A percentile compares a stretch with the other conserved stretches of the same genome.
Conservation (phyloP, 2,329 filamentous ascomycete genomes). For the Incumbomyces lentus region DNA sequence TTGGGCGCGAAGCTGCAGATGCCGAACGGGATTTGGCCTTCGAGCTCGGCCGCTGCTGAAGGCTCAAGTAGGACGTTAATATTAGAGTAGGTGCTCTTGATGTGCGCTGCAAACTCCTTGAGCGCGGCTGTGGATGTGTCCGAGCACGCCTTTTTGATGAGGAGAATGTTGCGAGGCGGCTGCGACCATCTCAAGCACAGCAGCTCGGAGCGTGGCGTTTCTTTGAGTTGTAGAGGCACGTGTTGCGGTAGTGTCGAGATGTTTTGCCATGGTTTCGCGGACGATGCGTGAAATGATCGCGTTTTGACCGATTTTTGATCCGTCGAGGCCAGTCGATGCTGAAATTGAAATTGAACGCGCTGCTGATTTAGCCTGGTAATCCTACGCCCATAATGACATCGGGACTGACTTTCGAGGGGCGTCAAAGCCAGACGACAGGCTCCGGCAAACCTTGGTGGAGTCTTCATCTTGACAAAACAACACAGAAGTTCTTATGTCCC, state of each 20-base stretch:
- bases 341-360: background rate
- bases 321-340: too few species aligned
- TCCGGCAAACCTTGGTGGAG: background rate
- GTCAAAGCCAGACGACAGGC: background rate
- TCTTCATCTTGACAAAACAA: background rate
- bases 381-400: too few species aligned
- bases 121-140: slow-evolving; percentile 45
- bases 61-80: slow-evolving; percentile 77
- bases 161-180: slow-evolving; percentile 57
- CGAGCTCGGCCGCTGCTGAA: slow-evolving; percentile 60
- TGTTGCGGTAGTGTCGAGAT: slow-evolving; percentile 1
- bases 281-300: slow-evolving; percentile 1
- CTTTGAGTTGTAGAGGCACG: slow-evolving; percentile 8
- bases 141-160: slow-evolving; percentile 57
- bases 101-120: slow-evolving; percentile 56
- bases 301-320: background rate
- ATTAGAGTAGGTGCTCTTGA: slow-evolving; percentile 67
- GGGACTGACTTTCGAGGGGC: too few species aligned
- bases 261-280: background rate
- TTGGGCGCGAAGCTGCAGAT: slow-evolving; percentile 2
- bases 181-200: slow-evolving; percentile 58
- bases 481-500: background rate
- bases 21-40: slow-evolving; percentile 30
- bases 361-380: too few species aligned
- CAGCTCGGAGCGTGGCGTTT: slow-evolving; percentile 41